Base-by-base conservation (phyloP, 768 basidiomycete genomes). In the Mycena haematopus region DNA sequence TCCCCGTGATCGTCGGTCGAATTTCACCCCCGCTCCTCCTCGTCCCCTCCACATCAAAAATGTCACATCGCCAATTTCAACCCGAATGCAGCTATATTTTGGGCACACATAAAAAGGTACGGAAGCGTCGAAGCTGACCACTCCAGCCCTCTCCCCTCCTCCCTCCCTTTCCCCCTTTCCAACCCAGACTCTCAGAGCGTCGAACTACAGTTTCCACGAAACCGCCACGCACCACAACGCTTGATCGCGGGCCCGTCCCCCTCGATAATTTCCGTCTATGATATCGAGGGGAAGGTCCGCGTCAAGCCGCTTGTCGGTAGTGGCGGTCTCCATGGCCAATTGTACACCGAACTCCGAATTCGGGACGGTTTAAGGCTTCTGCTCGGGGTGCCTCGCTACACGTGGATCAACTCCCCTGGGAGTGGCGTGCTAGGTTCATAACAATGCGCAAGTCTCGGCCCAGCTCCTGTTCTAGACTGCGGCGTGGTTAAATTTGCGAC, bases 291-390 rank as follows among this genome's bases (percentile, higher is more conserved):
- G 7, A 19, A 6, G 57, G 31, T 25, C 53, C 60, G 56, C 65
- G 65, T 66, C 65, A 66, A 66, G 65, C 65, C 65, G 65, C 65
- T 63, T 66, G 65, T 66, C 65, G 65, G 65, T 62, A 66, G 65
- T 62, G 57, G 58, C 46, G 65, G 61, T 66, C 57, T 61, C 49
- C 24, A 11, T 13, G 40, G 19, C 7, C n/a, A 31, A 54, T 54
- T 36, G 14, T 31, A n/a, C 31, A 51, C 31, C 8, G 25, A 21
- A n/a, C 33, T 22, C 31, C 10, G 50, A 29, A 50, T 31, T 31
- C 29, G 29, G 29, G 29, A 4, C 4, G 29, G 6, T 31, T 31
- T 31, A 31, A 9, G 9, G 13, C 5, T 36, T 11, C 6, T n/a
- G 31, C 14, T 25, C 46, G 25, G 15, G 15, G n/a, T 9, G 27